Evolutionary conservation across 805 yeast genomes (phyloP).

Genomic region (Myxozyma kluyveri): DNA sequence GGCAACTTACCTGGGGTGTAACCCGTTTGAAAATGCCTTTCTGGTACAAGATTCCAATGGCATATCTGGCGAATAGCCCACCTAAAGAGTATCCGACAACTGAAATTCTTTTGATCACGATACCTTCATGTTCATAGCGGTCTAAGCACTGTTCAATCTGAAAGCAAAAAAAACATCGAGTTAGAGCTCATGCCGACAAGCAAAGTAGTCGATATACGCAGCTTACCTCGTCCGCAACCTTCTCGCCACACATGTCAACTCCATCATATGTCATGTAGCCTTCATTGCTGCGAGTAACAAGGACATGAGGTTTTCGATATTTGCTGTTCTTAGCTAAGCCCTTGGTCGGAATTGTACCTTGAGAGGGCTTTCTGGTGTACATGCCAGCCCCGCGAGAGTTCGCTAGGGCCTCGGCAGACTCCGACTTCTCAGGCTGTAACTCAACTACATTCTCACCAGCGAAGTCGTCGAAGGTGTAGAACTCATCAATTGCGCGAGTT

Average conservation of each 20-base stretch:
- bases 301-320: conserved; percentile 30
- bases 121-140: conserved; percentile 29
- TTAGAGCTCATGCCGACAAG: conserved; percentile 17
- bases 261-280: conserved; percentile 85
- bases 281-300: conserved; percentile 57
- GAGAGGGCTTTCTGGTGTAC: too few relatives aligned
- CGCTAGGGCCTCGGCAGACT: too few relatives aligned
- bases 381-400: conserved; percentile 31
- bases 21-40: conserved; percentile 53
- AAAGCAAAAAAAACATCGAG: neutral
- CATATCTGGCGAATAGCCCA: conserved; percentile 77
- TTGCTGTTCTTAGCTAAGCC: conserved; percentile 21
- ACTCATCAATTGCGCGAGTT: conserved; percentile 25
- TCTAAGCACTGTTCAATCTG: conserved; percentile 29
- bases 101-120: conserved; percentile 60
- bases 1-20: conserved; percentile 45
- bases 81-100: conserved; percentile 82
- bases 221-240: conserved; percentile 66
- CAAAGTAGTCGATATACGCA: too few relatives aligned
- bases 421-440: conserved; percentile 27
- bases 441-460: conserved; percentile 15
- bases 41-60: conserved; percentile 65
- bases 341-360: too few relatives aligned
- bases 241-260: conserved; percentile 74
- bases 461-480: conserved; percentile 32